These are phyloP conservation scores for Suaeda aralocaspica DNA, from an alignment of 148 eudicot genomes.

Conservation along the genomic window DNA sequence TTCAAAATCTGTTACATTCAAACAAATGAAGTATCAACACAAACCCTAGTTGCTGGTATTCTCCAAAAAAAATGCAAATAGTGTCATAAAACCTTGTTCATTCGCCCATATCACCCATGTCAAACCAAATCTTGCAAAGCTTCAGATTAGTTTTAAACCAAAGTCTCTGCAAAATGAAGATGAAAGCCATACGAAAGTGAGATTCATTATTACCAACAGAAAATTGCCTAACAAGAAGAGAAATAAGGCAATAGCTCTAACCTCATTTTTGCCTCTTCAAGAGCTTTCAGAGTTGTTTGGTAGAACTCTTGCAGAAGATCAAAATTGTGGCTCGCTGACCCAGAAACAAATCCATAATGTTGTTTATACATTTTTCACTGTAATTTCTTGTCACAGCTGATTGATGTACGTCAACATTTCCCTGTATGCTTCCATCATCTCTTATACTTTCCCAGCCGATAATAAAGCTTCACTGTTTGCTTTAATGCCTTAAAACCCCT, in stretches of 20 bases:
- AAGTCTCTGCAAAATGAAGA: constrained; percentile 57
- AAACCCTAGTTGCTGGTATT: neutral
- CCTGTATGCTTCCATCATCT: constrained; percentile 97
- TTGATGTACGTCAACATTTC: constrained; percentile 93
- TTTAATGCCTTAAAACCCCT: constrained; percentile 99
- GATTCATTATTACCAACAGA: neutral
- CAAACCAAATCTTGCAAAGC: constrained; percentile 99
- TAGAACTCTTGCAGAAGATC: constrained; percentile 88
- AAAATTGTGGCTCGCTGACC: constrained; percentile 93
- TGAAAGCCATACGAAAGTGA: constrained; percentile 16
- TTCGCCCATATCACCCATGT: constrained; percentile 95
- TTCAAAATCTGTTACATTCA: constrained; percentile 68
- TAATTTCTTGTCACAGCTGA: constrained; percentile 96
- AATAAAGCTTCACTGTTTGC: constrained; percentile 95
- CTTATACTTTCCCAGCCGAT: constrained; percentile 79
- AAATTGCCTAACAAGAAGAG: neutral
- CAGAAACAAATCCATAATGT: constrained; percentile 97
- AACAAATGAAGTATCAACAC: constrained; percentile 1
- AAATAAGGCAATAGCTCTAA: constrained; percentile 21
- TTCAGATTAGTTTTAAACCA: constrained; percentile 99
- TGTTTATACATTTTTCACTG: constrained; percentile 98
- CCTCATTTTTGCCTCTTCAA: constrained; percentile 99
- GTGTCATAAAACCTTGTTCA: constrained; percentile 70
- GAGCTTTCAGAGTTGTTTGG: constrained; percentile 87
- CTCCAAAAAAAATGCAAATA: neutral